Percentiles rank a stretch among this genome's conserved stretches.
These are phyloP conservation scores for Colletotrichum sidae DNA, from an alignment of 2,329 filamentous ascomycete species.

Conservation along the genomic window DNA sequence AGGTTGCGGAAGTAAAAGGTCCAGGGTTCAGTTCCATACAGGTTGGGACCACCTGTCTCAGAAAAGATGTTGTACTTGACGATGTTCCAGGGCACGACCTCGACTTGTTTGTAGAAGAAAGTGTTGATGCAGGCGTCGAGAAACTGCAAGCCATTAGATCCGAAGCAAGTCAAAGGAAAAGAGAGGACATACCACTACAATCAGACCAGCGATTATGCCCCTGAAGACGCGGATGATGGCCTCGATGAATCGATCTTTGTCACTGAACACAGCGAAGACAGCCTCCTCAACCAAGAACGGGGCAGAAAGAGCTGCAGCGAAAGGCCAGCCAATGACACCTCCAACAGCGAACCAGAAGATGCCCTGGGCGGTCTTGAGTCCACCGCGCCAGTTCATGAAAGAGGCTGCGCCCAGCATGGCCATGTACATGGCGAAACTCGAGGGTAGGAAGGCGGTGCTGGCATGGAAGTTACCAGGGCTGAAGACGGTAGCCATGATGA, in stretches of 20 bases:
- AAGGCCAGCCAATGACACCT: constrained; percentile 92
- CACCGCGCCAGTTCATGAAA: constrained; percentile 90
- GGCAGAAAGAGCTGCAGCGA: constrained; percentile 82
- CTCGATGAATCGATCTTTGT: constrained; percentile 69
- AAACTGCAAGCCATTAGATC: constrained; percentile 57
- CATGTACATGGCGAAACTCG: constrained; percentile 97
- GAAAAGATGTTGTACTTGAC: constrained; percentile 96
- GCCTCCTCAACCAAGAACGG: constrained; percentile 87
- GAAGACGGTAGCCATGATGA: constrained; percentile 79
- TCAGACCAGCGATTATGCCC: constrained; percentile 73
- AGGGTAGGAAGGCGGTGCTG: constrained; percentile 87
- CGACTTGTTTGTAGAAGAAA: constrained; percentile 85
- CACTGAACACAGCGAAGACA: constrained; percentile 65
- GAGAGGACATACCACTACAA: constrained; percentile 73
- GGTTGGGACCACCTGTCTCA: constrained; percentile 82
- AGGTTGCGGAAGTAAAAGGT: constrained; percentile 95
- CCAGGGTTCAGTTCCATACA: constrained; percentile 97
- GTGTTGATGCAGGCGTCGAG: constrained; percentile 79
- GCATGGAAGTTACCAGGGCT: constrained; percentile 96
- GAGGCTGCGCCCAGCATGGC: constrained; percentile 86
- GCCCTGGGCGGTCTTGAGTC: constrained; percentile 82
- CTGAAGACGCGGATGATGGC: constrained; percentile 71
- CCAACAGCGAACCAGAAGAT: constrained; percentile 93
- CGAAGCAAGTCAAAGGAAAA: neutral
- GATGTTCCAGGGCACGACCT: constrained; percentile 89